phyloP scores from a whole-genome alignment of 1,139 yeast genomes.

The Hansenula sp. region DNA sequence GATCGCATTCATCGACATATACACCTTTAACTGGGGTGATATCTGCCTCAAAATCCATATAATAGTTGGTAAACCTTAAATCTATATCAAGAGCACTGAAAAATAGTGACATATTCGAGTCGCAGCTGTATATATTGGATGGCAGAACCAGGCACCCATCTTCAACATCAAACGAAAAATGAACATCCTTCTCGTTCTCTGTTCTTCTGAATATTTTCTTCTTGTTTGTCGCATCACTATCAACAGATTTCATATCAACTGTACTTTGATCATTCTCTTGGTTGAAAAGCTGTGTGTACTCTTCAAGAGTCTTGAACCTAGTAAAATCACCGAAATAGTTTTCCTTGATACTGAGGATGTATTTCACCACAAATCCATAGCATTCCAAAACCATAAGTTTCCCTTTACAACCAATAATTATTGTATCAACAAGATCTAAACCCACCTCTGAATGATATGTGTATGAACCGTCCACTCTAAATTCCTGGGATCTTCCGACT shows the following conservation, averaged over 20 bases:
- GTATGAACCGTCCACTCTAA: constrained; percentile 62
- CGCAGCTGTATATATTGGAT: constrained; percentile 60
- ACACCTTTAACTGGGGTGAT: constrained; percentile 43
- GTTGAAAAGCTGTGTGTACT: constrained; percentile 39
- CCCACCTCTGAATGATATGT: constrained; percentile 56
- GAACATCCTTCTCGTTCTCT: constrained; percentile 74
- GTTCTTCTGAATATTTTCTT: constrained; percentile 36
- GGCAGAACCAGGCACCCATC: constrained; percentile 75
- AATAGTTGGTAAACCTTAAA: constrained; percentile 81
- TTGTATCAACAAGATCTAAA: constrained; percentile 61
- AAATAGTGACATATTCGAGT: constrained; percentile 56
- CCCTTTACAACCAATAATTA: constrained; percentile 62
- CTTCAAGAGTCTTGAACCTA: constrained; percentile 85
- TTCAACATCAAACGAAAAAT: constrained; percentile 64
- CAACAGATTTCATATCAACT: neutral
- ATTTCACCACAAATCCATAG: constrained; percentile 76
- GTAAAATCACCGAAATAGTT: constrained; percentile 85
- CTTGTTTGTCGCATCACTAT: constrained; percentile 1
- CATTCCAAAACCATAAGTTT: constrained; percentile 64
- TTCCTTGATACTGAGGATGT: constrained; percentile 73
- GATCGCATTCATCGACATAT: constrained; percentile 28
- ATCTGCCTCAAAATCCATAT: constrained; percentile 77
- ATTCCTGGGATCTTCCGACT: constrained; percentile 63
- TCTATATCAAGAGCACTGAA: constrained; percentile 72
- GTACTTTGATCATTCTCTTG: neutral